phyloP scores from a whole-genome alignment of 106 monocot genomes.

The Allium sativum region DNA sequence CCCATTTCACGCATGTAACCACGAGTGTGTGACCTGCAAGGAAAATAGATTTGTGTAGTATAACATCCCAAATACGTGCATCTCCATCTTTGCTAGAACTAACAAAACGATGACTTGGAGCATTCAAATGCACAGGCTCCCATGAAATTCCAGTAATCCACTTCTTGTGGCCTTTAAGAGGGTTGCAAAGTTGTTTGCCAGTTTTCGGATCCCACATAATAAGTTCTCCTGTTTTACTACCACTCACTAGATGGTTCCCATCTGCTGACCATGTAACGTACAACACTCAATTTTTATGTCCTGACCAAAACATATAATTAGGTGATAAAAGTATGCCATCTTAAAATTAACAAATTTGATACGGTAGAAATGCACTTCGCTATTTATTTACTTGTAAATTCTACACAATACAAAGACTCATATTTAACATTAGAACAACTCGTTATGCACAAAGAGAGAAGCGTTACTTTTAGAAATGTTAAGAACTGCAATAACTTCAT shows the following conservation, averaged over 20 bases:
- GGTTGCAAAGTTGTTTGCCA: constrained; percentile 59
- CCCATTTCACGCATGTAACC: constrained; percentile 95
- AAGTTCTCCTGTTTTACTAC: constrained; percentile 93
- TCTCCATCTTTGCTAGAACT: constrained; percentile 98
- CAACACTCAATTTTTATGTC: constrained; percentile 96
- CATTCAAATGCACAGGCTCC: constrained; percentile 88
- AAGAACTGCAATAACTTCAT: too few species aligned
- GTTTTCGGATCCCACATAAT: constrained; percentile 82
- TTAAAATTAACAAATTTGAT: too few species aligned
- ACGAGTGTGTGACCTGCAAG: constrained; percentile 84
- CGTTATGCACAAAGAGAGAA: too few species aligned
- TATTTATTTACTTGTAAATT: too few species aligned
- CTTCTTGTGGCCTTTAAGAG: constrained; percentile 90
- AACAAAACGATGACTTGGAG: constrained; percentile 88
- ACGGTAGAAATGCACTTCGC: too few species aligned
- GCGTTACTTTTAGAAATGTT: too few species aligned
- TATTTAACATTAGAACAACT: too few species aligned
- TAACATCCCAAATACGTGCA: constrained; percentile 91
- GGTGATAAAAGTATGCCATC: too few species aligned
- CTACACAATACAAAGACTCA: too few species aligned
- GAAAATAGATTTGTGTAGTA: constrained; percentile 42
- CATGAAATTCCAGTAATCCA: constrained; percentile 97
- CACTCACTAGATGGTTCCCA: constrained; percentile 82
- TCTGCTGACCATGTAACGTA: constrained; percentile 92
- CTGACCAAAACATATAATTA: constrained; percentile 28